A percentile compares a stretch with the other conserved stretches of the same genome.
phyloP scores from a whole-genome alignment of 441 rosid species.

The Adansonia rubrostipa region DNA sequence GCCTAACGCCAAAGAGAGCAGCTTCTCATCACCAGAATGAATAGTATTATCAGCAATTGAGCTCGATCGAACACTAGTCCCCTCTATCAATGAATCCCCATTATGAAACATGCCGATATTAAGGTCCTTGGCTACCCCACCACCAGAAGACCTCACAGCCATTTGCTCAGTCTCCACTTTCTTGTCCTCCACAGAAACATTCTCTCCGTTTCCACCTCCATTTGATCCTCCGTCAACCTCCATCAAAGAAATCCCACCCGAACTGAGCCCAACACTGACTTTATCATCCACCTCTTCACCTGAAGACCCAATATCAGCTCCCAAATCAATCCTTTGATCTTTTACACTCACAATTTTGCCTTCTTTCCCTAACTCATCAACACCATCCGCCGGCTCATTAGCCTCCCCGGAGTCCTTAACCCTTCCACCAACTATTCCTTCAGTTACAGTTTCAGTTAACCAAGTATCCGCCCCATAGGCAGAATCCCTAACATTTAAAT shows the following conservation, averaged over 20 bases:
- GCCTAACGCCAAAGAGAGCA: neutral
- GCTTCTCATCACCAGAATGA: slow-evolving; percentile 21
- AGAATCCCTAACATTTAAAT: slow-evolving; percentile 23
- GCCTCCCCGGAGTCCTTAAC: slow-evolving; percentile 27
- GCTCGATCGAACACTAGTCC: slow-evolving; percentile 5
- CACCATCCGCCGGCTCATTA: slow-evolving; percentile 13
- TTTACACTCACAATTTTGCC: slow-evolving; percentile 36
- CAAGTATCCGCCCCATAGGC: slow-evolving; percentile 22
- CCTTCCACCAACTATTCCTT: slow-evolving; percentile 25
- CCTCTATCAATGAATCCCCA: neutral
- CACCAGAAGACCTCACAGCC: slow-evolving; percentile 24
- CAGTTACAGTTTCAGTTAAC: slow-evolving; percentile 45
- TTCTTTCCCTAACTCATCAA: slow-evolving; percentile 18
- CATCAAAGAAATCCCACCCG: slow-evolving; percentile 27
- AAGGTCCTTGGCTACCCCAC: slow-evolving; percentile 24
- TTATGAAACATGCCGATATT: slow-evolving; percentile 25
- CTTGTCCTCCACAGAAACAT: slow-evolving; percentile 23
- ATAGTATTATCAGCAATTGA: slow-evolving; percentile 4
- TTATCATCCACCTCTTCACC: slow-evolving; percentile 25
- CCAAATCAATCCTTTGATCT: slow-evolving; percentile 36
- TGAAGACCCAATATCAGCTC: slow-evolving; percentile 28
- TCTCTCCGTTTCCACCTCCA: slow-evolving; percentile 18
- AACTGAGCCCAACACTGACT: neutral
- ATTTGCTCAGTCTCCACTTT: slow-evolving; percentile 24
- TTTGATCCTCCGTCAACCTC: slow-evolving; percentile 13